These are phyloP conservation scores for Lachnellula suecica DNA, from an alignment of 2,329 filamentous ascomycete species.

Conservation along the genomic window DNA sequence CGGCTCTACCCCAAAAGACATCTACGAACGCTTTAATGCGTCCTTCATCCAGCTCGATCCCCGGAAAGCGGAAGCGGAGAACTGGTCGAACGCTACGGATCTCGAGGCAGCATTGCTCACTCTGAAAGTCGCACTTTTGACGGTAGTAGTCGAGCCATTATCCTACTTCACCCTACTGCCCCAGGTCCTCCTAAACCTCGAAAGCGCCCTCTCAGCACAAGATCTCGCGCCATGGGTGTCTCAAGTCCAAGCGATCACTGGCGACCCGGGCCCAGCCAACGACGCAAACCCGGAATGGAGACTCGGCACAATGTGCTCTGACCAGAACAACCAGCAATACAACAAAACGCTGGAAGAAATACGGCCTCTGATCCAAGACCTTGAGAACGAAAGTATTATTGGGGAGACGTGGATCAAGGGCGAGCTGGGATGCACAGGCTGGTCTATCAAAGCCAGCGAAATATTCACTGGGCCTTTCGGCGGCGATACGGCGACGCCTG, in stretches of 20 bases:
- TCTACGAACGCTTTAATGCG: not conserved
- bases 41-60: slow-evolving; percentile 1
- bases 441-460: not conserved
- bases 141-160: not conserved
- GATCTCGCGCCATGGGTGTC: not conserved
- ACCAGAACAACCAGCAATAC: slow-evolving; percentile 6
- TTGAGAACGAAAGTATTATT: slow-evolving; percentile 5
- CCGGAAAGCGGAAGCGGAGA: not conserved
- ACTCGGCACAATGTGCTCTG: slow-evolving; percentile 1
- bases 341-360: slow-evolving; percentile 1
- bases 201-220: not conserved
- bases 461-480: not conserved
- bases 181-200: not conserved
- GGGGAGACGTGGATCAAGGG: slow-evolving; percentile 2
- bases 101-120: slow-evolving; percentile 1
- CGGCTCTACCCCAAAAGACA: not conserved
- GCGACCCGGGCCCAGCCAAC: not conserved
- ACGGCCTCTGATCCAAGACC: not conserved
- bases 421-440: slow-evolving; percentile 1
- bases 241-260: not conserved
- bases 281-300: slow-evolving; percentile 1
- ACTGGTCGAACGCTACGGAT: slow-evolving; percentile 2
- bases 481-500: not conserved
- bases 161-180: not conserved
- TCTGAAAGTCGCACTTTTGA: not conserved